Base-by-base conservation (phyloP, 345 rosid species). In the Syzygium aromaticum region DNA sequence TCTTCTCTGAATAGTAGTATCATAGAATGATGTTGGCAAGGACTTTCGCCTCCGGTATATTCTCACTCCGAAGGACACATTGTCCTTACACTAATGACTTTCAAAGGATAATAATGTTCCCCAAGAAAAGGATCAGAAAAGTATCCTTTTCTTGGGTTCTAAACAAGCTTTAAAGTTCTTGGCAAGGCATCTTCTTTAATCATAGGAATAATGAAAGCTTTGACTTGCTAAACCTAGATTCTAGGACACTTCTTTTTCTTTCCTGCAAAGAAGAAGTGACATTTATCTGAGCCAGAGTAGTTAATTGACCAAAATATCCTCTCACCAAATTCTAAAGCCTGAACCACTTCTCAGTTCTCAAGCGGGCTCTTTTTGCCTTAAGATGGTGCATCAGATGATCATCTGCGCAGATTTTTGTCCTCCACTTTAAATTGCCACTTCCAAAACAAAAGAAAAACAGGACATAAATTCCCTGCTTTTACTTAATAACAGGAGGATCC, bases 281-380 rank as follows among this genome's bases (percentile, higher is more conserved):
- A 30, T 43, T 28, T 8, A 27, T 49, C 43, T 1, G 13, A 52
- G 78, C 38, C 51, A 57, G 59, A 53, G 54, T 3, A 51, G 12
- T 85, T 59, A 86, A 84, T 85, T 80, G 80, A 67, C 54, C 87
- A 51, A 86, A 73, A 46, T 86, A 54, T 73, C 87, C 87, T 52
- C 84, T 49, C 59, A 86, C 54, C 88, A 28, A 86, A 73, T 73
- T 73, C 49, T 25, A 11, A 53, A 30, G 46, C 57, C 49, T 28
- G 4, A 19, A 4, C 61, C 52, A 86, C 38, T 33, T 53, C 49
- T 53, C n/a, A 43, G 46, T 33, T 53, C 49, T 53, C 46, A 38
- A 40, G 14, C 27, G 5, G 64, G 22, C 85, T 83, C 54, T 49
- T 83, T 13, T 7, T 25, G 43, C 86, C 59, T 53, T 21, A 23